phyloP scores from a whole-genome alignment of 2,329 filamentous ascomycete genomes.

The Alternaria longipes region DNA sequence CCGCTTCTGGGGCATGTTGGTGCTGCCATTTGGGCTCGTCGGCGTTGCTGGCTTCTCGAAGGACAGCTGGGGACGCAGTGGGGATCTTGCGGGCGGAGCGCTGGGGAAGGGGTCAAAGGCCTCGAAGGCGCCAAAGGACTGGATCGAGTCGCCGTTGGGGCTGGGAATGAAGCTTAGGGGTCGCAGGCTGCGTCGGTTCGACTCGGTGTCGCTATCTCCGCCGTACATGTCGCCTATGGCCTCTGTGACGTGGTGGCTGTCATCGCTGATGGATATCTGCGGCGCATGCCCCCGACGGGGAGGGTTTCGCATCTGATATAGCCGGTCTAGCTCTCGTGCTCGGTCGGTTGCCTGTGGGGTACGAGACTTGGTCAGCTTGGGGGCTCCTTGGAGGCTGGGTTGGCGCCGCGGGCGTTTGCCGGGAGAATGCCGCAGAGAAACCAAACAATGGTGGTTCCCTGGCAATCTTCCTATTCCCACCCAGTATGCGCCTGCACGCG shows the following conservation, averaged over 20 bases:
- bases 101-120: constrained; percentile 46
- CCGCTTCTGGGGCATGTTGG: constrained; percentile 19
- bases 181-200: constrained; percentile 64
- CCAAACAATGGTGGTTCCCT: neutral
- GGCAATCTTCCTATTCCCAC: neutral
- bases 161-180: constrained; percentile 78
- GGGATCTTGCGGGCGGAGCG: constrained; percentile 53
- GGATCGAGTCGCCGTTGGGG: constrained; percentile 61
- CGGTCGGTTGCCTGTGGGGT: constrained; percentile 50
- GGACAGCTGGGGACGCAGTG: constrained; percentile 50
- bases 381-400: constrained; percentile 6
- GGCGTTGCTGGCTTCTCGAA: constrained; percentile 19
- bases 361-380: constrained; percentile 40
- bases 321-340: constrained; percentile 57
- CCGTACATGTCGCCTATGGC: constrained; percentile 92
- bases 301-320: constrained; percentile 62
- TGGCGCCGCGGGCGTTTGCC: constrained; percentile 17
- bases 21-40: constrained; percentile 32
- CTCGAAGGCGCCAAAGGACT: constrained; percentile 38
- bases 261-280: constrained; percentile 80
- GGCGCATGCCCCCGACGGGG: constrained; percentile 66
- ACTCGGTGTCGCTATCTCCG: constrained; percentile 72
- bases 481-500: neutral
- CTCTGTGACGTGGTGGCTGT: constrained; percentile 93
- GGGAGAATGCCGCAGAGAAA: constrained; percentile 12